Evolutionary conservation across 805 yeast genomes (phyloP).

Genomic region (Saturnispora kantuleensis): DNA sequence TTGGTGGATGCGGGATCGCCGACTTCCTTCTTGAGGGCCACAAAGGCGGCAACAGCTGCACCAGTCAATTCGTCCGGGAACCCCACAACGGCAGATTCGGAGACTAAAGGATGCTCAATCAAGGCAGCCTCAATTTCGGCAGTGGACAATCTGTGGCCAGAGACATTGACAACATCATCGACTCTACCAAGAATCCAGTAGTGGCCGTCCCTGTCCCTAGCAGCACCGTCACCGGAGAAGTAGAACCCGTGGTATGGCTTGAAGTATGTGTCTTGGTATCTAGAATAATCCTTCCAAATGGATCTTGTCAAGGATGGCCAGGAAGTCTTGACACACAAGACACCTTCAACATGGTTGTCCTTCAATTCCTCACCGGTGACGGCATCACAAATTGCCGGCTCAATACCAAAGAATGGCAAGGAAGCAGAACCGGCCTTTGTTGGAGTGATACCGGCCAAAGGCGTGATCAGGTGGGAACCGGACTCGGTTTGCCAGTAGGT

Average conservation of each 20-base stretch:
- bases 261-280: conserved; percentile 73
- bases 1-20: conserved; percentile 45
- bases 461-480: conserved; percentile 71
- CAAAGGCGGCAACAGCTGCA: conserved; percentile 78
- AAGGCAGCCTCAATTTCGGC: conserved; percentile 83
- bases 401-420: conserved; percentile 75
- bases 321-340: conserved; percentile 55
- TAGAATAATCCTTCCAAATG: conserved; percentile 65
- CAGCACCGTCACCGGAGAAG: conserved; percentile 88
- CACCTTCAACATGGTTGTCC: conserved; percentile 73
- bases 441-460: conserved; percentile 68
- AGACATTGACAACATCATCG: conserved; percentile 80
- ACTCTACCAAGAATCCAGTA: conserved; percentile 83
- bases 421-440: conserved; percentile 83
- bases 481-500: conserved; percentile 90
- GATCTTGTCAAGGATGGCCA: conserved; percentile 88
- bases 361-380: conserved; percentile 58
- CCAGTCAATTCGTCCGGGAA: conserved; percentile 78
- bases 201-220: conserved; percentile 74
- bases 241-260: conserved; percentile 75
- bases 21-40: conserved; percentile 47
- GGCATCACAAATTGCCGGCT: conserved; percentile 65
- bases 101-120: conserved; percentile 58
- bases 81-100: conserved; percentile 80
- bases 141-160: conserved; percentile 82